Base-by-base conservation (phyloP, 2,329 filamentous ascomycete genomes). In the Magnaporthiopsis poae region DNA sequence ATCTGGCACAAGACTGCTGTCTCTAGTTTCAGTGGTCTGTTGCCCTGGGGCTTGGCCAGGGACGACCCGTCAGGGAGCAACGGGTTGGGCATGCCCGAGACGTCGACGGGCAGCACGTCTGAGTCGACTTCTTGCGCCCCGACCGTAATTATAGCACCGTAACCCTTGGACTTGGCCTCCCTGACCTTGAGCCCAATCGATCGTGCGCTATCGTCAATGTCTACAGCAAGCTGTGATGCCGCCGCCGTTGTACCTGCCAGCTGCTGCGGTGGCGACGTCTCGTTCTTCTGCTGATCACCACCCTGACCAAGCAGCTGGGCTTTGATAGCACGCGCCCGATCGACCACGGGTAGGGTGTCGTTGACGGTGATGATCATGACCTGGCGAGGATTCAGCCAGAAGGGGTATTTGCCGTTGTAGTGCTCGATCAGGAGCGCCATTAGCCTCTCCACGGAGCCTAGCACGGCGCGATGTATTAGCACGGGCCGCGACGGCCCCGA, bases 381-480 rank as follows among this genome's bases (percentile, higher is more conserved):
- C 73, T 95, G 92, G 7, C 87, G 85, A 0, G 92, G 92, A 66
- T 90, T 93, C 12, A 96, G 81, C 92, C 92, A 96, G 75, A 96
- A 94, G 3, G 92, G 92, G 86, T 91, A 96, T 67, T 83, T 84
- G 21, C 90, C 90, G 67, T 88, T 83, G 71, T 93, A 91, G 70
- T 91, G 89, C 76, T 96, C 92, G 66, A 95, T 93, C 60, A 96
- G 77, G 18, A 96, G 81, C 3, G 92, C 92, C 83, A 96, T 88
- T 69, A 96, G 86, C 62, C 92, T 85, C 77, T 96, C 92, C 5
- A 96, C 84, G 0, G 90, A 95, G 21, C 92, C 92, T 65, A 96
- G 83, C 52, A 96, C 89, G 18, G 92, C 92, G 64, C 92, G 86
- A 74, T 96, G 92, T 65, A 96, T 88, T 73, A 96, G 84, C 56